Evolutionary conservation across 2,329 filamentous ascomycete species (phyloP), one percentile per base, ranked within the genome.

Genomic region (Didymella pomorum): DNA sequence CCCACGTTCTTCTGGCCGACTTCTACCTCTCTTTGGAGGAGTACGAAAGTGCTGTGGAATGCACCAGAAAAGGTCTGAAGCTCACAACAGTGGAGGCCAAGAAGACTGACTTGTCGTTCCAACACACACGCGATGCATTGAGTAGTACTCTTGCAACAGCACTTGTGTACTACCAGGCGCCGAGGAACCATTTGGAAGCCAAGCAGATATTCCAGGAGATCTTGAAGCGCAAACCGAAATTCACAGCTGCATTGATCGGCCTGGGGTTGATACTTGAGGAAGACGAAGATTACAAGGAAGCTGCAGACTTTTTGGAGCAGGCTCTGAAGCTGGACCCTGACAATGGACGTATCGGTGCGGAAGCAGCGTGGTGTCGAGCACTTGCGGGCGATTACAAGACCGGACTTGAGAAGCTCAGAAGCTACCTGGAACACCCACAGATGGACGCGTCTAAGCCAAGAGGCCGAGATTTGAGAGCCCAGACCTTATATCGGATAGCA

Each of bases 191-290:
- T 67, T 84, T 88, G 18, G 94, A 98, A 78, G 93, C 95, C 2
- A 94, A 92, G 72, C 78, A 78, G n/a, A 82, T 97, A 0, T 98
- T 99, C 66, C 88, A 97, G 66, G 85, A 85, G 28, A 90, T 98
- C 5, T 82, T 99, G 0, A 81, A 86, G 46, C 86, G 90, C 25
- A 92, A 96, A 56, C 84, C 88, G 2, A 86, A 86, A 2, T 93
- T 90, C 0, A 96, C 93, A 0, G 80, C 87, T 28, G 93, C 93
- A 2, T 81, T 99, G 61, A 91, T 98, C 44, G 95, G 95, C 0
- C 87, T 97, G 31, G 96, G 95, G 1, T 79, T 98, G 23, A 94
- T 99, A 39, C 89, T 93, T 45, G 93, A 97, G 76, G 95, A 98
- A 68, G 93, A 97, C 64, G 90, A 97, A 69, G 90, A 98, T 62